Conservation (phyloP, 352 stramenopile species). For the Phytophthora pseudosyringae region DNA sequence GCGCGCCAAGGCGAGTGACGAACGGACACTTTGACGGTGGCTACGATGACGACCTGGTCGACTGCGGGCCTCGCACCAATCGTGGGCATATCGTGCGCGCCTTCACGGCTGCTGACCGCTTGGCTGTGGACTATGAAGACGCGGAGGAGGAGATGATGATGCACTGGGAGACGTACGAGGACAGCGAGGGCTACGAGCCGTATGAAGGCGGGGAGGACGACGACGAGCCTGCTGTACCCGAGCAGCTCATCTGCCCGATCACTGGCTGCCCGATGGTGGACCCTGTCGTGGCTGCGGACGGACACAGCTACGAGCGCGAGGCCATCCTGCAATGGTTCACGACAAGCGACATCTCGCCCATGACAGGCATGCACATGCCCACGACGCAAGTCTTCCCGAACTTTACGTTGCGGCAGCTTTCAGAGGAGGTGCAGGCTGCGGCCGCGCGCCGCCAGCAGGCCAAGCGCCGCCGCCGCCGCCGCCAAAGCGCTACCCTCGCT, state of each 20-base stretch:
- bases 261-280: conserved; percentile 95
- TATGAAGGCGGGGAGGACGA: conserved; percentile 27
- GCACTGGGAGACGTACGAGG: conserved; percentile 42
- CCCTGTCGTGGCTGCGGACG: conserved; percentile 96
- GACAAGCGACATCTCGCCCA: conserved; percentile 80
- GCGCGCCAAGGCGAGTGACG: conserved; percentile 20
- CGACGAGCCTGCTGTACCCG: conserved; percentile 40
- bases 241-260: conserved; percentile 93
- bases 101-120: conserved; percentile 49
- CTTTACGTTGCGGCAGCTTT: conserved; percentile 73
- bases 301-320: conserved; percentile 97
- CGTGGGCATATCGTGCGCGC: conserved; percentile 60
- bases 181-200: conserved; percentile 27
- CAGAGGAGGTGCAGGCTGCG: conserved; percentile 59
- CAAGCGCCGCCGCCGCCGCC: conserved; percentile 14
- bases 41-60: conserved; percentile 46
- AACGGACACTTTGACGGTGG: conserved; percentile 29
- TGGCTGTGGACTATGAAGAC: conserved; percentile 38
- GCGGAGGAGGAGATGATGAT: conserved; percentile 41
- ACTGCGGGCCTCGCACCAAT: conserved; percentile 50
- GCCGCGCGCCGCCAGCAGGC: conserved; percentile 35
- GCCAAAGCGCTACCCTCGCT: conserved; percentile 15
- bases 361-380: conserved; percentile 75
- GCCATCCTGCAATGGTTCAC: conserved; percentile 95
- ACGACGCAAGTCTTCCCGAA: conserved; percentile 83